These are phyloP conservation scores for Solanum hybrid DNA, from an alignment of 305 asterid species.

Conservation along the genomic window DNA sequence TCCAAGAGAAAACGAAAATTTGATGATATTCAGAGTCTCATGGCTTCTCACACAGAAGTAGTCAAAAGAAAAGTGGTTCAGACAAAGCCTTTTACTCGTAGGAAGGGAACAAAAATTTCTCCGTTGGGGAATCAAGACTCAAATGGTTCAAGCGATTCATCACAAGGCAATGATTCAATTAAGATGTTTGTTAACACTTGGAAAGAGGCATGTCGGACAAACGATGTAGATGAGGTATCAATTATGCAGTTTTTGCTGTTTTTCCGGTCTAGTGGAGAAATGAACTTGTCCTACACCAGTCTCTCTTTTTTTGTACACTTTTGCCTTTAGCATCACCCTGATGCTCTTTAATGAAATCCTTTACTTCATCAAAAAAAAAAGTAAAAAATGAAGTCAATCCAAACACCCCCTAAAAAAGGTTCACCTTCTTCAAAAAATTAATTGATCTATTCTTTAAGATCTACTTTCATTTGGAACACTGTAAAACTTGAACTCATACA, in stretches of 20 bases:
- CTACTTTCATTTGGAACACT: not conserved
- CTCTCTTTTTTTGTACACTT: not conserved
- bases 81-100: constrained; percentile 5
- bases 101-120: constrained; percentile 3
- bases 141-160: constrained; percentile 12
- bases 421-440: not conserved
- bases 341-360: not conserved
- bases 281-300: not conserved
- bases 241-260: not conserved
- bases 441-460: not conserved
- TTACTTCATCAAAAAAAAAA: not conserved
- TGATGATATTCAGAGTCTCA: constrained; percentile 17
- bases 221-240: constrained; percentile 47
- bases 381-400: not conserved
- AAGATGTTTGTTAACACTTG: constrained; percentile 60
- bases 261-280: not conserved
- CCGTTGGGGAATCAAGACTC: constrained; percentile 1
- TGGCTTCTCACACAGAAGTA: constrained; percentile 20
- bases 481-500: not conserved
- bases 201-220: constrained; percentile 64
- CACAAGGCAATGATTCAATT: constrained; percentile 39
- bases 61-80: constrained; percentile 24
- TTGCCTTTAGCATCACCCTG: not conserved
- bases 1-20: constrained; percentile 42
- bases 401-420: not conserved